Evolutionary conservation across 2,329 filamentous ascomycete species (phyloP).

Genomic region (Pyricularia pennisetigena): DNA sequence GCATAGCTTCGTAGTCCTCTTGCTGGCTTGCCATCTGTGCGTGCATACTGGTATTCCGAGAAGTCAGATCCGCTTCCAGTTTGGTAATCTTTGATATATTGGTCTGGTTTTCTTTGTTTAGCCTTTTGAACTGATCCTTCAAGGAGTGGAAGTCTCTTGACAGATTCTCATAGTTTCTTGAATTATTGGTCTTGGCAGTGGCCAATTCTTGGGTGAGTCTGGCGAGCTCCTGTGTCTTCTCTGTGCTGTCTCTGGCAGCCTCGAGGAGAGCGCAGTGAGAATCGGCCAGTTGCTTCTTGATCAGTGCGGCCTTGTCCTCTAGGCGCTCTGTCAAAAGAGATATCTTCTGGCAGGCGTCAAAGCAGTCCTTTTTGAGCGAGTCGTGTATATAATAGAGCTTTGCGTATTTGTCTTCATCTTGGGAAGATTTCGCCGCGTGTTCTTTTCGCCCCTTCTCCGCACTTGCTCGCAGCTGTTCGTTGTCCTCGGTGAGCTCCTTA

Average conservation of each 20-base stretch:
- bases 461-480: neutral
- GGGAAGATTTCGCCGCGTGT: neutral
- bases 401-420: neutral
- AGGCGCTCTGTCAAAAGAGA: neutral
- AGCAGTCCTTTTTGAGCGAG: neutral
- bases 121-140: neutral
- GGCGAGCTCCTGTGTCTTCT: neutral
- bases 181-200: neutral
- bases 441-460: neutral
- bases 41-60: neutral
- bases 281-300: neutral
- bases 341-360: neutral
- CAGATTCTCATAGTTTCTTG: neutral
- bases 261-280: neutral
- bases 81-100: neutral
- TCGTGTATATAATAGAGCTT: neutral
- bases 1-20: neutral
- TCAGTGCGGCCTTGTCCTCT: neutral
- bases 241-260: neutral
- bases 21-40: no score
- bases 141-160: neutral
- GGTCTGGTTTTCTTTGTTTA: no score
- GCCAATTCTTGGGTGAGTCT: neutral
- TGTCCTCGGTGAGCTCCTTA: neutral
- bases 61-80: neutral